Evolutionary conservation across 1,284 basidiomycete species (phyloP).

Genomic region (Microbotryomycetes sp.): DNA sequence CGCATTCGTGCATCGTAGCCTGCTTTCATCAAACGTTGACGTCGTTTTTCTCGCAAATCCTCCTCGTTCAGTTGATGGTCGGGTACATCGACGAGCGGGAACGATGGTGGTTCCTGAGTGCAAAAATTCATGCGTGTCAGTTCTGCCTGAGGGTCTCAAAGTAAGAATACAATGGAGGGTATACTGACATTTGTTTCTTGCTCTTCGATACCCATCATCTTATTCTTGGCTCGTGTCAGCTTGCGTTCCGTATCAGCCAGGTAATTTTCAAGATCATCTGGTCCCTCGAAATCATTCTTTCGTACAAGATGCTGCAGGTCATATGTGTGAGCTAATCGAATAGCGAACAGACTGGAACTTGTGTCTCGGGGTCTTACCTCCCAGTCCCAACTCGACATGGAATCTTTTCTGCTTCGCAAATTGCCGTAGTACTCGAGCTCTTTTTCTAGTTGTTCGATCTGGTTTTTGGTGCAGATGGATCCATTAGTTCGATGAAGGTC

Average conservation of each 20-base stretch:
- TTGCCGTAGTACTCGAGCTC: constrained; percentile 47
- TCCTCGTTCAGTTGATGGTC: constrained; percentile 94
- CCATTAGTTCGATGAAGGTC: background rate
- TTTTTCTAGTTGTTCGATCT: constrained; percentile 60
- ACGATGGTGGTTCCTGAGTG: constrained; percentile 72
- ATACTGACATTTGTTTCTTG: constrained; percentile 47
- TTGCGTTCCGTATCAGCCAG: constrained; percentile 69
- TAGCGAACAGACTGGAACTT: too few species aligned
- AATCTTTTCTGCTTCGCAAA: background rate
- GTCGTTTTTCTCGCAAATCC: constrained; percentile 86
- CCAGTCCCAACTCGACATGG: background rate
- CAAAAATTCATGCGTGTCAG: too few species aligned
- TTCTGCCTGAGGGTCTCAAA: too few species aligned
- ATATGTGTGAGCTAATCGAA: too few species aligned
- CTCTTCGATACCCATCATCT: constrained; percentile 60
- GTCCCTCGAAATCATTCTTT: constrained; percentile 50
- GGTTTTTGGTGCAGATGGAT: constrained; percentile 1
- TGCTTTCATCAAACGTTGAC: constrained; percentile 87
- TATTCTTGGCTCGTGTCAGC: constrained; percentile 62
- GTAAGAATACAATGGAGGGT: too few species aligned
- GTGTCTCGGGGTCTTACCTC: background rate
- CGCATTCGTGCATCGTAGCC: constrained; percentile 87
- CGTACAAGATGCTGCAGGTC: background rate
- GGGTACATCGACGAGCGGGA: constrained; percentile 82
- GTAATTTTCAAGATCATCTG: constrained; percentile 57